A percentile compares a stretch with the other conserved stretches of the same genome.
phyloP scores from a whole-genome alignment of 495 filamentous ascomycete genomes.

The Delitschia confertaspora region DNA sequence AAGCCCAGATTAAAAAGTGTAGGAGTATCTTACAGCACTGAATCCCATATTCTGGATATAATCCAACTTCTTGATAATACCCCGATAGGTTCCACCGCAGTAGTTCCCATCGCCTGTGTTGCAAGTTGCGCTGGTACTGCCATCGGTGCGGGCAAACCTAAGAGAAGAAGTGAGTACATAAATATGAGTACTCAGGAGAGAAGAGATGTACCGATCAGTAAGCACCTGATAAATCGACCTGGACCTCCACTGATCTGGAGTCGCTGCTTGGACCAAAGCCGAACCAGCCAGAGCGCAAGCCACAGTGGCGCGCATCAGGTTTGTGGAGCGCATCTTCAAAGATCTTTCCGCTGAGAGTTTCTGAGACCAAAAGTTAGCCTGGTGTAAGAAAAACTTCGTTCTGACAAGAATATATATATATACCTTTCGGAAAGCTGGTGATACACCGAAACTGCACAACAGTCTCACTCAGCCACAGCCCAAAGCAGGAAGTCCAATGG shows the following conservation, averaged over 20 bases:
- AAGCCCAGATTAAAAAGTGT: neutral
- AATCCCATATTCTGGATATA: conserved; percentile 75
- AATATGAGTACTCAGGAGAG: neutral
- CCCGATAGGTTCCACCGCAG: conserved; percentile 68
- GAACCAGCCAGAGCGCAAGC: conserved; percentile 15
- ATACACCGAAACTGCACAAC: too few relatives aligned
- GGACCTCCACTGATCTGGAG: conserved; percentile 28
- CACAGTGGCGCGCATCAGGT: conserved; percentile 2
- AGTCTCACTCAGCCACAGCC: too few relatives aligned
- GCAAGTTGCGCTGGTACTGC: conserved; percentile 49
- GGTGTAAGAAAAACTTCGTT: too few relatives aligned
- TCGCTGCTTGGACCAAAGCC: conserved; percentile 20
- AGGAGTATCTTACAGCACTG: conserved; percentile 45
- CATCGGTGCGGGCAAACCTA: conserved; percentile 58
- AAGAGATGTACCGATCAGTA: conserved; percentile 16
- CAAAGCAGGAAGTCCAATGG: too few relatives aligned
- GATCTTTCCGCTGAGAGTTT: too few relatives aligned
- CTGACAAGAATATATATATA: too few relatives aligned
- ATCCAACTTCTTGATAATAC: conserved; percentile 60
- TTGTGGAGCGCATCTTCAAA: conserved; percentile 2
- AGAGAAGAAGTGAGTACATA: neutral
- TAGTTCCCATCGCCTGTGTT: conserved; percentile 46
- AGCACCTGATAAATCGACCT: conserved; percentile 23
- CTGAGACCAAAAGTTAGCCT: too few relatives aligned
- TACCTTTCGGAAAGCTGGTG: too few relatives aligned